Conservation (phyloP, 164 flowering plant genomes). For the Akebia trifoliata region DNA sequence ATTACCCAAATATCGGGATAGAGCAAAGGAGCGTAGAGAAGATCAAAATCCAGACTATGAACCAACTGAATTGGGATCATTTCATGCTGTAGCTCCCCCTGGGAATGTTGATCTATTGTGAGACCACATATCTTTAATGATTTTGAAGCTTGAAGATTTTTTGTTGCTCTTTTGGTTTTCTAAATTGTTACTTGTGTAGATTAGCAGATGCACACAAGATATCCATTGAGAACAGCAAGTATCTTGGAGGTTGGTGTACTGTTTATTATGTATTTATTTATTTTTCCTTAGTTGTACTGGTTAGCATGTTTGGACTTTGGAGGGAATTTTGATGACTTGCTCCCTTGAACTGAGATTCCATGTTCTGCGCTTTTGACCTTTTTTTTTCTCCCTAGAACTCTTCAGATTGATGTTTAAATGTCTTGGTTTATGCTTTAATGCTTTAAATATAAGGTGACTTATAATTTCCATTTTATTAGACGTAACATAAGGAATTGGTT, state of each 20-base stretch:
- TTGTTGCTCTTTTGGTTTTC: background rate
- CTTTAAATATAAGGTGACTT: too few relatives aligned
- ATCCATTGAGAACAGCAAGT: constrained; percentile 98
- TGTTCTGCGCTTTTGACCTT: too few relatives aligned
- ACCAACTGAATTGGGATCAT: constrained; percentile 66
- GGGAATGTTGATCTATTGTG: constrained; percentile 66
- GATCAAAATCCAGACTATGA: constrained; percentile 98
- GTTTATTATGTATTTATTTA: background rate
- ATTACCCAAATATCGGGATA: constrained; percentile 76
- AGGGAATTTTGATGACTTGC: too few relatives aligned
- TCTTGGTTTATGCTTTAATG: background rate
- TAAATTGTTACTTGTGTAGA: constrained; percentile 25
- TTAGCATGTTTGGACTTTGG: too few relatives aligned
- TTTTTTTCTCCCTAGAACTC: too few relatives aligned
- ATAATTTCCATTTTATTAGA: too few relatives aligned
- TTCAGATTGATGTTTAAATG: too few relatives aligned
- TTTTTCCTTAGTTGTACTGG: background rate
- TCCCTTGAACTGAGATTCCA: too few relatives aligned
- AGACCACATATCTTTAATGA: background rate
- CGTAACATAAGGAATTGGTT: too few relatives aligned
- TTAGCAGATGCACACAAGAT: constrained; percentile 77
- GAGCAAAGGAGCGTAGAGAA: constrained; percentile 96
- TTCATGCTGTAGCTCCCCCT: constrained; percentile 98
- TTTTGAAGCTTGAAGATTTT: background rate
- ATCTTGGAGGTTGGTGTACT: constrained; percentile 82